Conservation (phyloP, 2,329 filamentous ascomycete genomes). For the Fusarium duplospermum region DNA sequence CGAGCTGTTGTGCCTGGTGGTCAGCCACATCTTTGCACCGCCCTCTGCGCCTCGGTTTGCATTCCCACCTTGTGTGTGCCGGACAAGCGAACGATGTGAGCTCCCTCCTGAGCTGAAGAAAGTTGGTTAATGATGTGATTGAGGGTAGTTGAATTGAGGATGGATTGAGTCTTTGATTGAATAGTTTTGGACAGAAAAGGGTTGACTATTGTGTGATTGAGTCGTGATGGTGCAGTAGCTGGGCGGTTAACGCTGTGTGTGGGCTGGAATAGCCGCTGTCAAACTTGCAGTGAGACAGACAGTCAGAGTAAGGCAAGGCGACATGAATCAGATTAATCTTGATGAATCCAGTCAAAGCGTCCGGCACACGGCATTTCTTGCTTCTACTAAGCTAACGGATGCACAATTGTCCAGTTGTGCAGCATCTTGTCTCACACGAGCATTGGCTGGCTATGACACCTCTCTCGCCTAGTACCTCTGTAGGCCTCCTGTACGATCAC, state of each 20-base stretch:
- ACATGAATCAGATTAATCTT: background rate
- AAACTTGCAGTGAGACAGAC: background rate
- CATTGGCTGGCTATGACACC: slow-evolving; percentile 3
- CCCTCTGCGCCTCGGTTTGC: slow-evolving; percentile 27
- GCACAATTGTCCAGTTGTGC: slow-evolving; percentile 23
- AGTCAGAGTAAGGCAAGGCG: background rate
- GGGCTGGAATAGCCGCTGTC: background rate
- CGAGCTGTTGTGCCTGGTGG: slow-evolving; percentile 8
- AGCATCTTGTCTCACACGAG: slow-evolving; percentile 15
- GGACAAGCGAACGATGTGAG: background rate
- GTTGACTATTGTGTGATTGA: background rate
- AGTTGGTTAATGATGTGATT: background rate
- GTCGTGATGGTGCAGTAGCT: background rate
- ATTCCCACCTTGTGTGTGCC: slow-evolving; percentile 19
- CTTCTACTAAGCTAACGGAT: background rate
- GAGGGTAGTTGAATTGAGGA: background rate
- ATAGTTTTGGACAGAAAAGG: background rate
- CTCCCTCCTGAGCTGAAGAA: background rate
- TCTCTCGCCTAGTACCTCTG: background rate
- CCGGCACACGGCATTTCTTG: slow-evolving; percentile 12
- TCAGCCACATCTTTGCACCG: slow-evolving; percentile 27
- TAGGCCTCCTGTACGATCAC: slow-evolving; percentile 34
- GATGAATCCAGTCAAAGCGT: slow-evolving; percentile 10
- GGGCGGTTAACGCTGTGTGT: background rate
- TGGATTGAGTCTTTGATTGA: background rate